Conservation (phyloP, 2,329 filamentous ascomycete species). For the Lecanicillium sp. region DNA sequence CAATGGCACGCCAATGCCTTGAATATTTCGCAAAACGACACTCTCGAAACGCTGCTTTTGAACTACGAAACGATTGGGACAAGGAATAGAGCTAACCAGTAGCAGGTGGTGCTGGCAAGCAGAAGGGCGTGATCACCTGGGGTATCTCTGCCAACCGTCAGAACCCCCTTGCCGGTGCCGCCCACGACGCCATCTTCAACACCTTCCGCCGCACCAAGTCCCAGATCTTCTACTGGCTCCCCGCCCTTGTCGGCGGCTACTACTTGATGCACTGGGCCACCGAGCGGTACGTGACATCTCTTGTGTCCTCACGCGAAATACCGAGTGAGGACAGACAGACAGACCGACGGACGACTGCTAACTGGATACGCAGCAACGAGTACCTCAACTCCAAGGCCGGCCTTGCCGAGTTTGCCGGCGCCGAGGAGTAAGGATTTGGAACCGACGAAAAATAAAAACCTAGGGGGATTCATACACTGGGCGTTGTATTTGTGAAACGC, state of each 20-base stretch:
- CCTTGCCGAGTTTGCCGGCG: conserved; percentile 46
- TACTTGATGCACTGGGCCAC: conserved; percentile 84
- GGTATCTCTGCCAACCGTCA: conserved; percentile 82
- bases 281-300: conserved; percentile 61
- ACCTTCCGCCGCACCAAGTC: conserved; percentile 76
- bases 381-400: conserved; percentile 77
- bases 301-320: neutral
- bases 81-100: conserved; percentile 18
- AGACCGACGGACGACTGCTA: conserved; percentile 15
- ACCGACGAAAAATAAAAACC: conserved; percentile 4
- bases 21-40: neutral
- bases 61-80: conserved; percentile 14
- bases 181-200: conserved; percentile 89
- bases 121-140: conserved; percentile 64
- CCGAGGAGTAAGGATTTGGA: conserved; percentile 36
- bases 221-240: conserved; percentile 85
- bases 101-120: conserved; percentile 47
- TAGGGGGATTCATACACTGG: conserved; percentile 22
- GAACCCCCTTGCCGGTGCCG: conserved; percentile 72
- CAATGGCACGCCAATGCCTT: conserved; percentile 1
- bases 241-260: conserved; percentile 74
- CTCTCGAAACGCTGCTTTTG: conserved; percentile 16
- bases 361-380: conserved; percentile 54
- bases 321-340: neutral
- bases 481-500: conserved; percentile 21